Evolutionary conservation across 805 yeast species (phyloP).

Genomic region (Nakazawaea pomicola): DNA sequence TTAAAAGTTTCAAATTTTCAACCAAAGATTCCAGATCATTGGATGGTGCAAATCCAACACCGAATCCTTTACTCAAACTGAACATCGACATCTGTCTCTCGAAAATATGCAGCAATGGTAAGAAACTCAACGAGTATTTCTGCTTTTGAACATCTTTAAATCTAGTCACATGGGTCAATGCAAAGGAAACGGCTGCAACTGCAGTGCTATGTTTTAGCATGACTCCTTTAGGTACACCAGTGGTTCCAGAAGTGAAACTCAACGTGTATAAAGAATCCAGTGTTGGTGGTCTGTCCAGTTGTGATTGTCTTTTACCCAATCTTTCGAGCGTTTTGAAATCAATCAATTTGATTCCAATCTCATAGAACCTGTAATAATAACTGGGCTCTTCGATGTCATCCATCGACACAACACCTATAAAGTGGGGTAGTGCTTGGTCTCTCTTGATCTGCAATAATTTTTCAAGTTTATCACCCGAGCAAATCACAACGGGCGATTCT

Average conservation of each 20-base stretch:
- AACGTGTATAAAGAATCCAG: slow-evolving; percentile 34
- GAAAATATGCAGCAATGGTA: slow-evolving; percentile 17
- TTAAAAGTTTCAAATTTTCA: slow-evolving; percentile 52
- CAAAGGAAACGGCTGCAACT: slow-evolving; percentile 29
- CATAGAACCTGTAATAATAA: slow-evolving; percentile 23
- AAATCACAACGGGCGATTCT: slow-evolving; percentile 52
- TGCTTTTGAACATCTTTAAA: slow-evolving; percentile 5
- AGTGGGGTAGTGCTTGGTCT: slow-evolving; percentile 17
- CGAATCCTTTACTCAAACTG: slow-evolving; percentile 10
- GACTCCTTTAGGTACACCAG: slow-evolving; percentile 83
- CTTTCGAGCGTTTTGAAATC: slow-evolving; percentile 26
- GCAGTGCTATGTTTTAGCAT: slow-evolving; percentile 55
- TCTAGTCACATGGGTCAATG: background rate
- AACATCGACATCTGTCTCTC: slow-evolving; percentile 16
- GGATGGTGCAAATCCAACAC: slow-evolving; percentile 50
- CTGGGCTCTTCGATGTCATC: slow-evolving; percentile 34
- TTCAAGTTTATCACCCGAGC: slow-evolving; percentile 46
- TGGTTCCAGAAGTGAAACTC: slow-evolving; percentile 58
- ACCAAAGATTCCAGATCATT: slow-evolving; percentile 46
- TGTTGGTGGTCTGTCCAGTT: slow-evolving; percentile 26
- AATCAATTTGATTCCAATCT: slow-evolving; percentile 5
- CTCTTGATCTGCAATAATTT: slow-evolving; percentile 42
- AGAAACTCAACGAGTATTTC: slow-evolving; percentile 10
- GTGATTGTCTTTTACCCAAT: slow-evolving; percentile 44
- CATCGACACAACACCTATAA: slow-evolving; percentile 54